These are phyloP conservation scores for Kregervanrija pseudodelftensis DNA, from an alignment of 805 yeast genomes.

Conservation along the genomic window DNA sequence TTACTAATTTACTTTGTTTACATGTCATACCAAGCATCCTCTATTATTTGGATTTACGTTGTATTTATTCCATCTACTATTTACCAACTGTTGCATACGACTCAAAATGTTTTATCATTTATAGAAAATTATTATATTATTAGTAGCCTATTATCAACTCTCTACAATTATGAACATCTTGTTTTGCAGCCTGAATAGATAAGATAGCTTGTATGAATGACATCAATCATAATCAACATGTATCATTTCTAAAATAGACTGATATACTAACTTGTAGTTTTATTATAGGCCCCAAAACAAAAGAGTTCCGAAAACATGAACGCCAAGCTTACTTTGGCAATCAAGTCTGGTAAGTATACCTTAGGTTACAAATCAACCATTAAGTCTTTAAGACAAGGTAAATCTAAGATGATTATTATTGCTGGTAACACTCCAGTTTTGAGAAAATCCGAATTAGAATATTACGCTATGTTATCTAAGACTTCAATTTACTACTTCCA, in stretches of 20 bases:
- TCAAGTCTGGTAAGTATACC: constrained; percentile 99
- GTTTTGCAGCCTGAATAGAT: no score
- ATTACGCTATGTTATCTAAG: constrained; percentile 99
- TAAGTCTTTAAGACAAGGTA: constrained; percentile 97
- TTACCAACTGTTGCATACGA: no score
- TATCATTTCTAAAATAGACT: no score
- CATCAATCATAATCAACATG: no score
- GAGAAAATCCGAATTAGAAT: constrained; percentile 99
- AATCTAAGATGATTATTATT: constrained; percentile 95
- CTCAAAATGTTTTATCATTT: no score
- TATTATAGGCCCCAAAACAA: constrained; percentile 87
- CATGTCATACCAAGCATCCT: neutral
- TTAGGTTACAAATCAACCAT: constrained; percentile 98
- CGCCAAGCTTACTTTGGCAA: constrained; percentile 96
- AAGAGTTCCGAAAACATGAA: constrained; percentile 89
- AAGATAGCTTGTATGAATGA: no score
- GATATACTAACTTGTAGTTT: constrained; percentile 33
- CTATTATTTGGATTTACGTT: no score
- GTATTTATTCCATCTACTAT: no score
- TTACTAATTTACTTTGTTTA: neutral
- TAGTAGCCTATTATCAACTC: no score
- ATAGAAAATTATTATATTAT: no score
- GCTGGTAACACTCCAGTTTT: constrained; percentile 99
- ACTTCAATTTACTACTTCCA: constrained; percentile 97
- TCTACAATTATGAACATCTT: no score